Conservation (phyloP, 1,139 yeast genomes). For the Torulaspora pretoriensis region DNA sequence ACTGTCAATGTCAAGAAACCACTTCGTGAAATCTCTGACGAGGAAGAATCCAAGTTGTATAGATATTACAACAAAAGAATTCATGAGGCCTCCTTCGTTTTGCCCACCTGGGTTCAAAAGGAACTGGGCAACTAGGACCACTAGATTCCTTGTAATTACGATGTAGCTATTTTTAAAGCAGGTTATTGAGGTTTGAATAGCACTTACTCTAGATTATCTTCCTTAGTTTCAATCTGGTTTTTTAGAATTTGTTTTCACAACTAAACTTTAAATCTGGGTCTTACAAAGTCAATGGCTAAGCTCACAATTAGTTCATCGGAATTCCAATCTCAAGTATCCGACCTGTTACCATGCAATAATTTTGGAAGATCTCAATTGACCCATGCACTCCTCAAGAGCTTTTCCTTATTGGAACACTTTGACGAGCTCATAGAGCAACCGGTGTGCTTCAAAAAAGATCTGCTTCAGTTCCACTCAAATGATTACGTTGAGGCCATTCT, state of each 20-base stretch:
- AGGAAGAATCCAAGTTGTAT: constrained; percentile 60
- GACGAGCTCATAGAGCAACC: constrained; percentile 24
- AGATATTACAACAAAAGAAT: constrained; percentile 74
- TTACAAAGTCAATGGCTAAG: constrained; percentile 18
- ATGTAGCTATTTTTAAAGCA: background rate
- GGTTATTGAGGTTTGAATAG: background rate
- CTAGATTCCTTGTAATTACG: constrained; percentile 15
- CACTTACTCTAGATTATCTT: background rate
- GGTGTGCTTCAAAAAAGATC: constrained; percentile 16
- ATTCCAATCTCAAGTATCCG: constrained; percentile 33
- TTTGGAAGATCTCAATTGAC: constrained; percentile 27
- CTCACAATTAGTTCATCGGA: constrained; percentile 28
- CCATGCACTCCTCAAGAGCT: constrained; percentile 24
- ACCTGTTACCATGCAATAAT: constrained; percentile 33
- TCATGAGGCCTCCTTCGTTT: constrained; percentile 80
- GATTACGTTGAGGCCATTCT: constrained; percentile 23
- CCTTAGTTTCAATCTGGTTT: background rate
- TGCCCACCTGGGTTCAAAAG: constrained; percentile 79
- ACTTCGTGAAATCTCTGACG: constrained; percentile 58
- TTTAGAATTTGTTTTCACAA: background rate
- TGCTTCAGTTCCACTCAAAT: constrained; percentile 27
- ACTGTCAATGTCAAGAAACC: constrained; percentile 63
- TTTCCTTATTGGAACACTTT: constrained; percentile 25
- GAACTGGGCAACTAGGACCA: constrained; percentile 27
- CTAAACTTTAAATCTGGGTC: background rate